Percentiles rank a stretch among this genome's conserved stretches.
Conservation (phyloP, 2,329 filamentous ascomycete genomes). For the Phaeoacremonium minimum region DNA sequence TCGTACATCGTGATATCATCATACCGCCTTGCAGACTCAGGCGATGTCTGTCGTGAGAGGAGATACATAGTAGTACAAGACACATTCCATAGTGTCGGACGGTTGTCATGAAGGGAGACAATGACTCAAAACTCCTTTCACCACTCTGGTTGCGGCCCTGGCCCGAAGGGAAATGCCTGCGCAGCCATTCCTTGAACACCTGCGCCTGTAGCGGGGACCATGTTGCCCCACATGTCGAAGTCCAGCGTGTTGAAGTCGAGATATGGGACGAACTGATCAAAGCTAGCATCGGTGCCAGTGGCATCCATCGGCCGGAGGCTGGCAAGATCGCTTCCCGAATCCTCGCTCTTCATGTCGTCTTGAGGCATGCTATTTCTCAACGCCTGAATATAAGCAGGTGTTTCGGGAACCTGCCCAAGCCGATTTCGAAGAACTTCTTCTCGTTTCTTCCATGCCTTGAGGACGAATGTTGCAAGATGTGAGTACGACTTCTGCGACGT, state of each 20-base stretch:
- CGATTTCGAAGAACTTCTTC: slow-evolving; percentile 30
- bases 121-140: too few species aligned
- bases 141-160: slow-evolving; percentile 15
- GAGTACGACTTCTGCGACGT: slow-evolving; percentile 37
- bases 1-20: too few species aligned
- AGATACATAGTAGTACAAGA: too few species aligned
- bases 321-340: slow-evolving; percentile 7
- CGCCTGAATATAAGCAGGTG: slow-evolving; percentile 39
- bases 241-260: slow-evolving; percentile 37
- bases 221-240: slow-evolving; percentile 38
- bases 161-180: slow-evolving; percentile 15
- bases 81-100: too few species aligned
- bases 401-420: slow-evolving; percentile 30
- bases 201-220: slow-evolving; percentile 7
- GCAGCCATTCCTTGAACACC: slow-evolving; percentile 2
- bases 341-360: slow-evolving; percentile 22
- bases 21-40: too few species aligned
- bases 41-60: too few species aligned
- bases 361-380: slow-evolving; percentile 36
- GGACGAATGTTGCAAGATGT: slow-evolving; percentile 39
- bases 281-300: slow-evolving; percentile 14
- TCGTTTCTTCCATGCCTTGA: slow-evolving; percentile 50
- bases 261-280: slow-evolving; percentile 41
- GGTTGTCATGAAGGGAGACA: too few species aligned
- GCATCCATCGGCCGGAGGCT: slow-evolving; percentile 3